Evolutionary conservation across 208 protist genomes (phyloP).

Genomic region (Leishmania lainsoni): DNA sequence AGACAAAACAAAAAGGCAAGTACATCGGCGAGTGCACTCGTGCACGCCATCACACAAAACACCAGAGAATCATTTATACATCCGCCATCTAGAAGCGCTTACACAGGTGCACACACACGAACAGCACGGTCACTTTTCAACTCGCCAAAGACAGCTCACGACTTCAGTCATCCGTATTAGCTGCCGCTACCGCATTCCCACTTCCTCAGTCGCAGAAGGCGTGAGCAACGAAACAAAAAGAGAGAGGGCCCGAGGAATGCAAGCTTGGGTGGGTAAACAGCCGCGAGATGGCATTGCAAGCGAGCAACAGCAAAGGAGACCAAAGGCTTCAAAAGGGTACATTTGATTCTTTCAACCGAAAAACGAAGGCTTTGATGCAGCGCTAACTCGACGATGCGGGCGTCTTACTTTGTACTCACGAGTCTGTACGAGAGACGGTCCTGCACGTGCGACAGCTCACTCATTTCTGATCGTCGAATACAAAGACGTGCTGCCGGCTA

Average conservation of each 20-base stretch:
- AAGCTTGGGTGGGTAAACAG: neutral
- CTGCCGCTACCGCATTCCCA: neutral
- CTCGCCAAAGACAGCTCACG: neutral
- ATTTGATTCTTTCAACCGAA: neutral
- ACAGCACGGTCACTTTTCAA: neutral
- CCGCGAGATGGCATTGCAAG: neutral
- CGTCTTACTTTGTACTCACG: neutral
- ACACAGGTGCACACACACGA: neutral
- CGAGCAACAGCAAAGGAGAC: neutral
- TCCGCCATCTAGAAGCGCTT: neutral
- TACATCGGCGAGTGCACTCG: constrained; percentile 15
- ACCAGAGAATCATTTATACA: constrained; percentile 3
- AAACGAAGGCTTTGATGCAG: neutral
- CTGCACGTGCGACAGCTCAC: neutral
- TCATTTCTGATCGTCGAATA: constrained; percentile 85
- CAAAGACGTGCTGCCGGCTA: constrained; percentile 78
- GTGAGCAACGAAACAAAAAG: neutral
- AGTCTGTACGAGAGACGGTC: neutral
- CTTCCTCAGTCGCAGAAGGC: neutral
- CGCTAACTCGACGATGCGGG: neutral
- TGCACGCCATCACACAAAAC: neutral
- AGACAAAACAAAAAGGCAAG: constrained; percentile 7
- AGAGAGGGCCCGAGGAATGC: neutral
- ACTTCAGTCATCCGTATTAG: neutral
- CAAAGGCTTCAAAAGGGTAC: neutral